Base-by-base conservation (phyloP, 2,329 filamentous ascomycete species). In the Aureobasidium uvarum region DNA sequence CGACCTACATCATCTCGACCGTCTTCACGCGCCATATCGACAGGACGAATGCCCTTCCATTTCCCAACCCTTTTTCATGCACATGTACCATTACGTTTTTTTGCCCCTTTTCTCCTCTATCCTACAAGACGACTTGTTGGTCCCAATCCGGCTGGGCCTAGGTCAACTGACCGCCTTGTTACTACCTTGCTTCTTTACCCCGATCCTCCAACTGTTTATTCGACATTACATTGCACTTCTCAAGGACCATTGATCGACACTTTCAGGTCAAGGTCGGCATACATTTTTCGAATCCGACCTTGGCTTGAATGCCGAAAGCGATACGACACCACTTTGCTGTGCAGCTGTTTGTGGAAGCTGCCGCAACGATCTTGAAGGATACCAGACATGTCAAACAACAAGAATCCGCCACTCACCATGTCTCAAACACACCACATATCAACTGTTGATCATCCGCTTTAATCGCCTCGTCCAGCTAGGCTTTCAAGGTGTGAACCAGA, bases 261-360 rank as follows among this genome's bases (percentile, higher is more conserved):
- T 43, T 36, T 63, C 45, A 46, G 18, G 33, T 45, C 48, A 23
- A 33, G 48, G 60, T 36, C 48, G 60, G 60, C 60, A 63, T 62
- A 63, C 60, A 63, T 63, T 63, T 63, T 63, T 63, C 60, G 60
- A 63, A 63, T 63, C 60, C 60, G 60, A 63, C 5, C 25, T 48
- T 23, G 48, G 25, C 8, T 38, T 38, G 56, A 45, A 20, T 36
- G 38, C 60, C 46, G 13, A 39, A 48, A 63, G 48, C 60, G 38
- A 54, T 43, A 54, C 33, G 31, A 41, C 14, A 28, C 5, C 14
- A 5, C 13, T 8, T 23, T 13, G 18, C 20, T 39, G 16, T 55
- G 33, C 36, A 41, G 52, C 52, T 20, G n/a, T 20, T 41, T 41
- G 20, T 28, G 38, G 31, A 25, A 39, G 52, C 52, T 55, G 33